phyloP scores from a whole-genome alignment of 352 stramenopile genomes.

The Phytophthora hybrid region DNA sequence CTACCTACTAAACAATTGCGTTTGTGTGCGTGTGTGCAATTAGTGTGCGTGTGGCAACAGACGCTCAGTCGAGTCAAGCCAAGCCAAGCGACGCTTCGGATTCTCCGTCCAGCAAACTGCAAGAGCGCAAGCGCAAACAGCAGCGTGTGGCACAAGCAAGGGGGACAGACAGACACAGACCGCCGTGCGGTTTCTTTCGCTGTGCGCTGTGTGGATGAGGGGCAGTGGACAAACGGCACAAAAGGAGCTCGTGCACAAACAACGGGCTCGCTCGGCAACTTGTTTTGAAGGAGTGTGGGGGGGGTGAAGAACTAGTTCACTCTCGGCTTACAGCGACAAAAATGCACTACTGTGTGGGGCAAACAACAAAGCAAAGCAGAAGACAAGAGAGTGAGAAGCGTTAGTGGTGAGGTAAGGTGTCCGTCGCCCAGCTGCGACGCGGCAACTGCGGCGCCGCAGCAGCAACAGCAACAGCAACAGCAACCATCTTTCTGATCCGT shows the following conservation, averaged over 20 bases:
- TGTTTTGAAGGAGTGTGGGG: conserved; percentile 35
- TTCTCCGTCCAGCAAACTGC: conserved; percentile 34
- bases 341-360: conserved; percentile 36
- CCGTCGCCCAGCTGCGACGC: conserved; percentile 4
- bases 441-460: neutral
- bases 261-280: conserved; percentile 45
- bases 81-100: conserved; percentile 23
- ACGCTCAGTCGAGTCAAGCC: conserved; percentile 15
- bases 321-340: conserved; percentile 32
- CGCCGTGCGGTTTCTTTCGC: conserved; percentile 3
- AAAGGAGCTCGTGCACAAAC: conserved; percentile 48
- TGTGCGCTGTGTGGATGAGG: conserved; percentile 23
- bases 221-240: conserved; percentile 25
- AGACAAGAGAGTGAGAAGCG: neutral
- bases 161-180: conserved; percentile 24
- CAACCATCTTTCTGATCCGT: conserved; percentile 20
- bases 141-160: conserved; percentile 37
- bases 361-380: neutral
- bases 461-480: neutral
- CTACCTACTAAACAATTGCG: conserved; percentile 46
- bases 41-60: conserved; percentile 13
- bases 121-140: conserved; percentile 43
- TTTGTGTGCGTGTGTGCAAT: neutral
- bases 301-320: conserved; percentile 24
- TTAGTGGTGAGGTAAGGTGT: neutral